Percentiles rank a stretch among this genome's conserved stretches.
phyloP scores from a whole-genome alignment of 495 filamentous ascomycete genomes.

The Chaetomium fimeti region DNA sequence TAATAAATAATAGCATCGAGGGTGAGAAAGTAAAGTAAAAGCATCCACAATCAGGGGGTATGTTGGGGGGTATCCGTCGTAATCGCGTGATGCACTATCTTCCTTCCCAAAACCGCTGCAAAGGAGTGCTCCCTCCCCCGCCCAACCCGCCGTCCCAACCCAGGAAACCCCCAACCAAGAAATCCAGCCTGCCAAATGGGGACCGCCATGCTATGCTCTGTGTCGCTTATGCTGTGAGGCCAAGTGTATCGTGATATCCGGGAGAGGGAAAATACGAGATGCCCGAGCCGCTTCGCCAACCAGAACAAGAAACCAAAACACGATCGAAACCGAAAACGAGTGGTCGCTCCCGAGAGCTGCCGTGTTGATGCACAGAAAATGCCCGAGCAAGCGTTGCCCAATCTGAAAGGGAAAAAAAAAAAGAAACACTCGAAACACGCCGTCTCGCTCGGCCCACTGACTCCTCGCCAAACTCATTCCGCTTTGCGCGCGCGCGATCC shows the following conservation, averaged over 20 bases:
- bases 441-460: conserved; percentile 19
- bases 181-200: conserved; percentile 14
- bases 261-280: conserved; percentile 17
- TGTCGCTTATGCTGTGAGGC: conserved; percentile 38
- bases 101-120: conserved; percentile 20
- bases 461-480: conserved; percentile 31
- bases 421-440: conserved; percentile 11
- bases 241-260: conserved; percentile 36
- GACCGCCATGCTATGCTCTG: conserved; percentile 32
- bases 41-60: conserved; percentile 19
- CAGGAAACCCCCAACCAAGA: background rate
- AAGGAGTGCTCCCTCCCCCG: conserved; percentile 3
- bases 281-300: conserved; percentile 15
- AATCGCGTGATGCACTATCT: conserved; percentile 20
- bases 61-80: conserved; percentile 24
- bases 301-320: conserved; percentile 19
- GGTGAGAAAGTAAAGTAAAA: conserved; percentile 8
- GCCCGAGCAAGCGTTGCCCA: conserved; percentile 23
- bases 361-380: conserved; percentile 26
- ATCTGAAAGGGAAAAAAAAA: conserved; percentile 23
- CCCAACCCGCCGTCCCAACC: conserved; percentile 6
- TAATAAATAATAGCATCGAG: too few relatives aligned
- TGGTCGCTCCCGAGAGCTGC: conserved; percentile 19
- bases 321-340: conserved; percentile 19
- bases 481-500: conserved; percentile 2